Base-by-base conservation (phyloP, 192 early-diverging fungal genomes). In the Irineochytrium annulatum region DNA sequence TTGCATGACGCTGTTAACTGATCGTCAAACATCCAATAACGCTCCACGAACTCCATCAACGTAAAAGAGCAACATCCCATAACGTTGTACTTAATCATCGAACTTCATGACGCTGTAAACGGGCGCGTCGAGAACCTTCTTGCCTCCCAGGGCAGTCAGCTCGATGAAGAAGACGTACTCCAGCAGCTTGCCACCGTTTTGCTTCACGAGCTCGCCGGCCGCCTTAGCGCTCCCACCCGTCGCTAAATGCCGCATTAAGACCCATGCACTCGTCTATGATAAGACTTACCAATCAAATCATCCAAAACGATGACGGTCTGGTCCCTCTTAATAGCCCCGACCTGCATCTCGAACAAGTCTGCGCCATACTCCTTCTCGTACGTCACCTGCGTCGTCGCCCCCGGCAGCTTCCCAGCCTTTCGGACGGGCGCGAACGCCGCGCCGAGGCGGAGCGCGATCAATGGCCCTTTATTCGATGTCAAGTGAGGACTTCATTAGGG, bases 321-420 rank as follows among this genome's bases (percentile, higher is more conserved):
- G 30, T 89, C 89, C 4, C 78, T 45, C 73, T 88, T 84, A 62
- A 99, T 78, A 13, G 87, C 83, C 53, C 77, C 82, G 29, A 78
- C 64, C 69, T 93, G 87, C 77, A 99, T 89, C 78, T 99, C 95
- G 76, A 99, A 96, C 4, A 56, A 11, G 19, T 56, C 44, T 20
- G 57, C 52, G 54, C 97, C 97, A 69, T 99, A 99, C 71, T 99
- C 97, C 82, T 97, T 97, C 31, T 77, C 73, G 65, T 98, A 99
- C 2, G 76, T 75, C 35, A 85, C 91, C 26, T 64, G 70, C 27
- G 76, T 82, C 41, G 77, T 81, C 24, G 75, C 74, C 24, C 94
- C 94, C 0, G 96, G 95, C 31, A 97, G 84, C 78, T 99, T 99
- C 27, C 97, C 97, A 30, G 86, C 77, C 82, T 99, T 99, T 52